phyloP scores from a whole-genome alignment of 176 grass and related monocot genomes.

The Cenchrus fungigraminus region DNA sequence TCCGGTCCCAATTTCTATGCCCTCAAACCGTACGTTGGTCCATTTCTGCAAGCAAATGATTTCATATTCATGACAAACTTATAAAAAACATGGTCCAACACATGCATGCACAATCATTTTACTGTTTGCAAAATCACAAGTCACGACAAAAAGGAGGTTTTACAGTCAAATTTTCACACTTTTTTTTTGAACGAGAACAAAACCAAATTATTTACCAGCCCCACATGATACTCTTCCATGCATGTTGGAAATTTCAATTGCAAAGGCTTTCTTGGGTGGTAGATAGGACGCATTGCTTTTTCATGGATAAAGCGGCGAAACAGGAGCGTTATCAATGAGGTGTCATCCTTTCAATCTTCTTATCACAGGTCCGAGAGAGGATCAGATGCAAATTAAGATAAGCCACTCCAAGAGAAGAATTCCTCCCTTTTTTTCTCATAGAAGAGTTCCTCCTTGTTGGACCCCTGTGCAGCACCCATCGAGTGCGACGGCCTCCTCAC shows the following conservation, averaged over 20 bases:
- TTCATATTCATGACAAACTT: background rate
- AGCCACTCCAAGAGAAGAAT: conserved; percentile 36
- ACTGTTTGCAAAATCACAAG: background rate
- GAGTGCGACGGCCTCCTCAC: no score
- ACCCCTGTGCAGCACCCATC: conserved; percentile 3
- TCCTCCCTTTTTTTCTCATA: background rate
- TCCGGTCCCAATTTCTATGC: no score
- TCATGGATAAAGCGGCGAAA: conserved; percentile 23
- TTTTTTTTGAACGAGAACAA: background rate
- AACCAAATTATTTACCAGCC: conserved; percentile 37
- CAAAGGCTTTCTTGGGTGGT: conserved; percentile 21
- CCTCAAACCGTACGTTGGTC: conserved; percentile 32
- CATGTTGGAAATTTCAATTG: conserved; percentile 18
- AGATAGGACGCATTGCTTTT: conserved; percentile 36
- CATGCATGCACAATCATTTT: background rate
- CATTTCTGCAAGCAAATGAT: conserved; percentile 51
- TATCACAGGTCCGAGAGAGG: conserved; percentile 23
- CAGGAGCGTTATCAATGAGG: conserved; percentile 32
- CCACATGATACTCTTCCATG: conserved; percentile 7
- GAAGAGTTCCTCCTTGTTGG: background rate
- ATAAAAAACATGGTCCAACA: conserved; percentile 22
- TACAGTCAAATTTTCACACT: background rate
- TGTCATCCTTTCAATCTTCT: conserved; percentile 26
- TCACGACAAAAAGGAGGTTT: conserved; percentile 32
- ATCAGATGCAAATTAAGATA: conserved; percentile 55